These are phyloP conservation scores for Candida vaughaniae DNA, from an alignment of 805 yeast species.

Conservation along the genomic window DNA sequence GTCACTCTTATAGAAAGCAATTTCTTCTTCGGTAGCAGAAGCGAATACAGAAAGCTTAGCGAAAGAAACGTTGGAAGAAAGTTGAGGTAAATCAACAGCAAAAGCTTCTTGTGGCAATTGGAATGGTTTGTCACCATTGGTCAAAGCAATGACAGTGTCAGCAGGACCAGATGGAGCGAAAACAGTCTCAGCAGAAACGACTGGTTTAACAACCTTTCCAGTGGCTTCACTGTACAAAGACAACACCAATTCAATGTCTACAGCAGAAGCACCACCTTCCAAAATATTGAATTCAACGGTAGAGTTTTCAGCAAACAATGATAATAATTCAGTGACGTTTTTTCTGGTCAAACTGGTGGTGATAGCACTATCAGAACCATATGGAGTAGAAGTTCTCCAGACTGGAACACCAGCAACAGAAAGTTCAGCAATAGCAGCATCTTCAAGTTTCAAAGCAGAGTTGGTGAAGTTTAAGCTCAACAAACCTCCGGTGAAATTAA, in stretches of 20 bases:
- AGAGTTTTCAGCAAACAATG: conserved; percentile 16
- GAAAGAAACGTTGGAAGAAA: conserved; percentile 16
- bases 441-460: conserved; percentile 14
- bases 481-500: conserved; percentile 24
- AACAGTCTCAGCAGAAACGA: conserved; percentile 9
- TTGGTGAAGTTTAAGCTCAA: conserved; percentile 26
- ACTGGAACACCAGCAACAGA: conserved; percentile 22
- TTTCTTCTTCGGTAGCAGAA: conserved; percentile 27
- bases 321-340: conserved; percentile 23
- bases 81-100: conserved; percentile 20
- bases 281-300: conserved; percentile 17
- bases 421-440: conserved; percentile 21
- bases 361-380: conserved; percentile 12
- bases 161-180: conserved; percentile 23
- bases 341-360: conserved; percentile 22
- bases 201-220: conserved; percentile 11
- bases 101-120: conserved; percentile 19
- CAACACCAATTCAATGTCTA: conserved; percentile 21
- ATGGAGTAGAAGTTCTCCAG: conserved; percentile 29
- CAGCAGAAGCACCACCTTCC: conserved; percentile 18
- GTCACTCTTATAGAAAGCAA: conserved; percentile 18
- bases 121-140: conserved; percentile 18
- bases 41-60: conserved; percentile 26
- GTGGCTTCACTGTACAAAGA: conserved; percentile 18
- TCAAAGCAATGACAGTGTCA: conserved; percentile 19